Conservation (phyloP, 495 filamentous ascomycete genomes). For the Choiromyces venosus region DNA sequence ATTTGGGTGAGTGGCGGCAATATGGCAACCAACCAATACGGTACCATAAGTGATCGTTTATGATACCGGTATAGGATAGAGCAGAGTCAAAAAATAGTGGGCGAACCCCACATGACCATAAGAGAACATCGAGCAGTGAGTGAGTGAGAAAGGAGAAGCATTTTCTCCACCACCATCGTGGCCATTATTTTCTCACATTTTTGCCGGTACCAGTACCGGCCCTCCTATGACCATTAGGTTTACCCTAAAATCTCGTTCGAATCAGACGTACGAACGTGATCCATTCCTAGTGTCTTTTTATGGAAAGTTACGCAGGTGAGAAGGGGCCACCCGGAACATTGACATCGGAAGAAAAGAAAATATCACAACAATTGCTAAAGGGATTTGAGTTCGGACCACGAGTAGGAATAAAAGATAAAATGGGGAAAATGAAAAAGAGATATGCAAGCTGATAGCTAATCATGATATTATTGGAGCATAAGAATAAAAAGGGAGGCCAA, state of each 20-base stretch:
- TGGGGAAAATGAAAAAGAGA: slow-evolving; percentile 22
- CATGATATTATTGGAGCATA: slow-evolving; percentile 11
- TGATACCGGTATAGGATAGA: neutral
- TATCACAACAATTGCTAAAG: neutral
- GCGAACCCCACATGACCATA: slow-evolving; percentile 32
- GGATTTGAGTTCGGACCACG: neutral
- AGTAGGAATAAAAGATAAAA: slow-evolving; percentile 2
- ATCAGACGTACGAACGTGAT: slow-evolving; percentile 15
- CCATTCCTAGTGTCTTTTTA: slow-evolving; percentile 30
- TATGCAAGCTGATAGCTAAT: slow-evolving; percentile 18
- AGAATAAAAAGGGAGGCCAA: neutral
- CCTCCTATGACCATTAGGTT: neutral
- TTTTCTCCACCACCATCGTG: neutral
- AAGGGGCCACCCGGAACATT: neutral
- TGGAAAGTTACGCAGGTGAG: slow-evolving; percentile 27
- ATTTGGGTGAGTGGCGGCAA: slow-evolving; percentile 11
- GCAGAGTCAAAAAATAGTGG: neutral
- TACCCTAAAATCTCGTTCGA: neutral
- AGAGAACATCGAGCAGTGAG: neutral
- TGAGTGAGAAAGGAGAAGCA: neutral
- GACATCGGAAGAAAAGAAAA: neutral
- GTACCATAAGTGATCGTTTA: slow-evolving; percentile 11
- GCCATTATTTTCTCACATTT: neutral
- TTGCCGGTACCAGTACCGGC: neutral
- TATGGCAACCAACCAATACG: slow-evolving; percentile 25